phyloP scores from a whole-genome alignment of 2,329 filamentous ascomycete species.

The Monosporascus ibericus region DNA sequence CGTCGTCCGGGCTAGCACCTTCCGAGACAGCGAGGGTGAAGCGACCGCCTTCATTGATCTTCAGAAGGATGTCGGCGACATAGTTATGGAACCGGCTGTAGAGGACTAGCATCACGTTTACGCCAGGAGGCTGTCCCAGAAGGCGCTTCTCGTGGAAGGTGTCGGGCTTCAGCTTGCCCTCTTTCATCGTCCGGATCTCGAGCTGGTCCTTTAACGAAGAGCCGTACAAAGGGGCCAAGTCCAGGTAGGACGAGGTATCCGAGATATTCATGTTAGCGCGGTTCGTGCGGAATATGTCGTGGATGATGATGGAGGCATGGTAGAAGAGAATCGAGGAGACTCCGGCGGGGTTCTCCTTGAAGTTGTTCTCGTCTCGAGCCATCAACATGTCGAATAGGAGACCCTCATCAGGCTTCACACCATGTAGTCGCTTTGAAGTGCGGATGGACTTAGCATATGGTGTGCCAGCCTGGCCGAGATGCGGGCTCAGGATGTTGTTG shows the following conservation, averaged over 20 bases:
- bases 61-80: constrained; percentile 53
- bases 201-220: constrained; percentile 58
- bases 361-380: constrained; percentile 44
- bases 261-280: constrained; percentile 57
- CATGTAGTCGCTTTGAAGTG: constrained; percentile 48
- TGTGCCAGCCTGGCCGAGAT: constrained; percentile 59
- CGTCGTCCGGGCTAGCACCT: constrained; percentile 21
- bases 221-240: constrained; percentile 68
- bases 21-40: constrained; percentile 40
- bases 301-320: constrained; percentile 62
- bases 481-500: constrained; percentile 56
- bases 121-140: constrained; percentile 61
- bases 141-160: constrained; percentile 62
- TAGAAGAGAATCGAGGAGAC: constrained; percentile 73
- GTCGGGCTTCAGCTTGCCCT: constrained; percentile 66
- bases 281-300: constrained; percentile 58
- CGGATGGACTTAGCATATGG: constrained; percentile 64
- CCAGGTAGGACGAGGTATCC: constrained; percentile 67
- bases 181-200: constrained; percentile 54
- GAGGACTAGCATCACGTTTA: constrained; percentile 61
- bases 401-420: constrained; percentile 57
- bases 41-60: constrained; percentile 61
- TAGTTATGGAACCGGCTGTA: constrained; percentile 69
- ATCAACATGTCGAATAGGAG: constrained; percentile 63
- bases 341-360: constrained; percentile 61